Evolutionary conservation across 768 basidiomycete genomes (phyloP).

Genomic region (Lactarius hengduanensis): DNA sequence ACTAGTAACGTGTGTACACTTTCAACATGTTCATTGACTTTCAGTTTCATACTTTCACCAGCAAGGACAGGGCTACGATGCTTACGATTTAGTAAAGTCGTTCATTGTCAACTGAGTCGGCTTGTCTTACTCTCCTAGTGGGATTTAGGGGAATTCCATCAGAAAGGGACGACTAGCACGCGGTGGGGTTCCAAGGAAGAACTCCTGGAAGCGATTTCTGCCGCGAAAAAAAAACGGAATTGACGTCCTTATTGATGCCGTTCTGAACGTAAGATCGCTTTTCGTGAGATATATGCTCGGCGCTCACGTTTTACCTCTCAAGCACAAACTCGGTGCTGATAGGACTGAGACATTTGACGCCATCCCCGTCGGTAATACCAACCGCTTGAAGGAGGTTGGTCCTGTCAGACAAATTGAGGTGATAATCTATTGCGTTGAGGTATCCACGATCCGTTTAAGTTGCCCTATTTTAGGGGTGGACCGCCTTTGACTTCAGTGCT

Average conservation of each 20-base stretch:
- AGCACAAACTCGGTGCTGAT: constrained; percentile 90
- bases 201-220: constrained; percentile 62
- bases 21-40: not conserved
- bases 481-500: constrained; percentile 81
- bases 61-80: constrained; percentile 80
- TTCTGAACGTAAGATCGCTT: constrained; percentile 66
- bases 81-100: constrained; percentile 68
- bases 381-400: constrained; percentile 62
- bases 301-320: constrained; percentile 13
- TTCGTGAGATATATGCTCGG: not conserved
- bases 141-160: constrained; percentile 84
- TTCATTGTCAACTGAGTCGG: constrained; percentile 22
- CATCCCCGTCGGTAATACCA: constrained; percentile 64
- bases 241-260: constrained; percentile 80
- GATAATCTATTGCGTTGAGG: not conserved
- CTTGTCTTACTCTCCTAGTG: constrained; percentile 47
- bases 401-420: constrained; percentile 68
- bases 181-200: constrained; percentile 89
- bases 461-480: constrained; percentile 61
- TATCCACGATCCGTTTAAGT: not conserved
- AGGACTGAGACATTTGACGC: constrained; percentile 65
- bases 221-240: constrained; percentile 68
- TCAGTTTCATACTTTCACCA: constrained; percentile 32
- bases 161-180: constrained; percentile 67
- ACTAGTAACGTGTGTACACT: constrained; percentile 48